Evolutionary conservation across 2,329 filamentous ascomycete genomes (phyloP).

Genomic region (Pezicula neosporulosa): DNA sequence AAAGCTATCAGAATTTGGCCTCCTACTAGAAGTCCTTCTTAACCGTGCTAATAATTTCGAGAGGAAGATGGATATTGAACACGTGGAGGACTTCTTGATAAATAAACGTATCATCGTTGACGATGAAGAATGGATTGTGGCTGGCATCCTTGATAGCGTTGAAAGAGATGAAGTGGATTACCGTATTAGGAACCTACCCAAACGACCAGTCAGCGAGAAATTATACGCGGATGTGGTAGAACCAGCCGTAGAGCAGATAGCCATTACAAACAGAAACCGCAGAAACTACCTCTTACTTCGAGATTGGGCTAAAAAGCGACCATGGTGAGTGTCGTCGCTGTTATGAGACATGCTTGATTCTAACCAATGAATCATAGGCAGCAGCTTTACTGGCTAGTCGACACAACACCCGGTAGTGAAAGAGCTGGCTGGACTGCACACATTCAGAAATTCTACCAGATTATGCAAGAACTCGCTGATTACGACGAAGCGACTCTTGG

Average conservation of each 20-base stretch:
- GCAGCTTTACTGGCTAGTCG: conserved; percentile 12
- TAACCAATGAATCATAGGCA: conserved; percentile 4
- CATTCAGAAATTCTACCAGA: conserved; percentile 6
- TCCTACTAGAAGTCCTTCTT: conserved; percentile 24
- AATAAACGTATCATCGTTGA: conserved; percentile 11
- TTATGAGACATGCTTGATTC: background rate
- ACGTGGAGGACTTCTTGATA: conserved; percentile 14
- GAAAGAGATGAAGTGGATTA: background rate
- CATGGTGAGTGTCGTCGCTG: conserved; percentile 7
- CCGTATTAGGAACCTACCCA: background rate
- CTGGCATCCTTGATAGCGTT: too few species aligned
- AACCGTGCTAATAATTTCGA: conserved; percentile 26
- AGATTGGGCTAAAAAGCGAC: conserved; percentile 14
- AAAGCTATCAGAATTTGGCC: background rate
- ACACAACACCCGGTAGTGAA: conserved; percentile 4
- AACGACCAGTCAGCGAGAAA: background rate
- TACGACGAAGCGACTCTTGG: background rate
- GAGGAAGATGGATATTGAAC: background rate
- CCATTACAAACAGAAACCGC: conserved; percentile 9
- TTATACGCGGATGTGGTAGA: background rate
- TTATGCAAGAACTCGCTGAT: background rate
- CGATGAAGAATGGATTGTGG: conserved; percentile 7
- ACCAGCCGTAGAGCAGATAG: conserved; percentile 3
- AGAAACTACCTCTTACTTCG: conserved; percentile 11
- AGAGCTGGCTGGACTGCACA: background rate